These are phyloP conservation scores for Elongisporangium anandrum DNA, from an alignment of 352 stramenopile genomes.

Conservation along the genomic window DNA sequence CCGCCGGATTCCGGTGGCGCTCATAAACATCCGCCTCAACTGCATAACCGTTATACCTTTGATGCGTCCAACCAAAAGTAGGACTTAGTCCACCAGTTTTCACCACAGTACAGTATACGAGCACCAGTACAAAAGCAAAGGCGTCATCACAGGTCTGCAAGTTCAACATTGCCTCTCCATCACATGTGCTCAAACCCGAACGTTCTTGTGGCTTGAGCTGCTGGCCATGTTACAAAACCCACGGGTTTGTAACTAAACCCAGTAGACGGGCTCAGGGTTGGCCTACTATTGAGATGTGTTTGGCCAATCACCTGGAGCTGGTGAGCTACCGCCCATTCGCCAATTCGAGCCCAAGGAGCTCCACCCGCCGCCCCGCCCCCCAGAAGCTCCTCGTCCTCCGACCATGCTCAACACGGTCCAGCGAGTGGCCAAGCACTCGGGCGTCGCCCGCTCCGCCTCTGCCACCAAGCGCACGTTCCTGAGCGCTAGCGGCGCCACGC, in stretches of 20 bases:
- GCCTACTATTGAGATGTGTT: conserved; percentile 1
- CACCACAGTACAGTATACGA: no score
- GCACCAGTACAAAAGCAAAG: background rate
- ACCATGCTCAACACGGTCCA: conserved; percentile 27
- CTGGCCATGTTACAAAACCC: background rate
- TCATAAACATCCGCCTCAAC: background rate
- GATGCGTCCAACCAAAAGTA: no score
- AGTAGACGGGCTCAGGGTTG: background rate
- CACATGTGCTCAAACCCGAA: background rate
- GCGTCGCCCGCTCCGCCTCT: background rate
- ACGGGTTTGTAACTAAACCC: background rate
- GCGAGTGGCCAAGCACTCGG: conserved; percentile 18
- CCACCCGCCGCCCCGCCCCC: background rate
- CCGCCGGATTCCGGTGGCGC: background rate
- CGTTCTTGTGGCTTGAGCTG: background rate
- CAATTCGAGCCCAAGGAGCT: conserved; percentile 5
- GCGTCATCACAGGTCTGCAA: background rate
- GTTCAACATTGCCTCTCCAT: background rate
- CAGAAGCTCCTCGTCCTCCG: background rate
- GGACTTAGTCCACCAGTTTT: no score
- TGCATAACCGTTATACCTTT: background rate
- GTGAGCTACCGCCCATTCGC: conserved; percentile 13
- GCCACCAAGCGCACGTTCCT: conserved; percentile 1
- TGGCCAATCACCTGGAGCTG: conserved; percentile 1
- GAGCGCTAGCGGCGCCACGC: conserved; percentile 9